Evolutionary conservation across 768 basidiomycete genomes (phyloP), one percentile per base, ranked within the genome.

Genomic region (Cyclocybe cylindracea): DNA sequence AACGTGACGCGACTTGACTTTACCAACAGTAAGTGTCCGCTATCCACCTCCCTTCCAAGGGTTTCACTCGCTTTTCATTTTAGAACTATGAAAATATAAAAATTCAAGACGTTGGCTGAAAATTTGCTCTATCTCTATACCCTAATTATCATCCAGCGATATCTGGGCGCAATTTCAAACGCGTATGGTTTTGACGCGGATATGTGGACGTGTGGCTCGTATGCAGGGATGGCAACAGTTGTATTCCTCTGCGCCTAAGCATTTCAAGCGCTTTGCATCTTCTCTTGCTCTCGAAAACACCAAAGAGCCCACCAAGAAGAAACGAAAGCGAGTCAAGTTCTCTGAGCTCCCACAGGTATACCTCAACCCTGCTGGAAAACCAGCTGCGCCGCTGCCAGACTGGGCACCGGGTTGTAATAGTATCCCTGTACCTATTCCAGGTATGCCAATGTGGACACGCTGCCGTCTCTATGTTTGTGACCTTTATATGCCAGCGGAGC

Each of bases 321-420:
- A 37, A 37, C 55, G 16, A 56, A 37, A 46, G 61, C 38, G 52
- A 61, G 45, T 39, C 63, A 78, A 72, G 38, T 79, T 76, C 46
- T 63, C 72, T 13, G 85, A 89, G 24, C 74, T 91, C 5, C 89
- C 89, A 10, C 70, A 71, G 18, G 59, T 63, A 33, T 78, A 68
- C 58, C 45, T 74, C 18, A 63, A 70, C 40, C 70, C 73, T 19
- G 75, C 82, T 63, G 82, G 80, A 38, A 62, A 65, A 14, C 56
- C 61, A 39, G 77, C 78, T 36, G 50, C 63, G 45, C 73, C 83
- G 11, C 61, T 85, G 14, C 59, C 55, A 18, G 70, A 74, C 14
- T 83, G 77, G 76, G 31, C 10, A 35, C 7, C 39, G 2, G 40
- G 39, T 37, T 16, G 47, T 35, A 2, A 31, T 11, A 45, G 48